Evolutionary conservation across 305 asterid genomes (phyloP), one percentile per base, ranked within the genome.

Genomic region (Fraxinus albicans): DNA sequence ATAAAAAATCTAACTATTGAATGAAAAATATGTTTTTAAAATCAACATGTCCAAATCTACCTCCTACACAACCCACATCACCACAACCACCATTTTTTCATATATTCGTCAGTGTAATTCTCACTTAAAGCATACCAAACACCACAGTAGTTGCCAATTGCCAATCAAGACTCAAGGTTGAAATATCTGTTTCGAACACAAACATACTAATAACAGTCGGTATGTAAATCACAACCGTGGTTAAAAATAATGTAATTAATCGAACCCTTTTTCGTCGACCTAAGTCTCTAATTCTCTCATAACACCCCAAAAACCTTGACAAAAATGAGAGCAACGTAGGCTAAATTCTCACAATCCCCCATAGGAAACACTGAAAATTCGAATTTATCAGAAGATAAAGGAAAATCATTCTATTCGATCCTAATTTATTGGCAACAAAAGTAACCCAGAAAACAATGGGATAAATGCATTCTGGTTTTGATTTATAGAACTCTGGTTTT

Each of bases 61-160:
- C 34, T 33, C 34, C 4, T 33, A 33, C 3, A 3, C 34, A 31
- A 31, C 33, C 33, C 3, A 27, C 33, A 31, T 3, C 34, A 33
- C 34, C 34, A 33, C 34, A 0, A 33, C 34, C 34, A 33, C 34
- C 34, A 2, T 33, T 33, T 33, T 33, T 33, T 33, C 34, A 33
- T 3, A 33, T 33, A 33, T 33, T 33, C 4, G 2, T 33, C 34
- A 33, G 4, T 83, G 83, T 72, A 92, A 88, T 92, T 93, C 90
- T 94, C 99, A 89, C 94, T 95, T 93, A 95, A 82, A 95, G 95
- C 82, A 94, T 97, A 55, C 97, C 97, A 79, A 95, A 95, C 53
- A 93, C 92, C 25, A 94, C 97, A 6, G 97, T 95, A 73, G 93
- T 95, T 1, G 91, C 97, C 86, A 95, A 85, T 1, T 97, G 97